Percentiles rank a stretch among this genome's conserved stretches.
Evolutionary conservation across 257 asterid species (phyloP).

Genomic region (Solanum bulbocastanum): DNA sequence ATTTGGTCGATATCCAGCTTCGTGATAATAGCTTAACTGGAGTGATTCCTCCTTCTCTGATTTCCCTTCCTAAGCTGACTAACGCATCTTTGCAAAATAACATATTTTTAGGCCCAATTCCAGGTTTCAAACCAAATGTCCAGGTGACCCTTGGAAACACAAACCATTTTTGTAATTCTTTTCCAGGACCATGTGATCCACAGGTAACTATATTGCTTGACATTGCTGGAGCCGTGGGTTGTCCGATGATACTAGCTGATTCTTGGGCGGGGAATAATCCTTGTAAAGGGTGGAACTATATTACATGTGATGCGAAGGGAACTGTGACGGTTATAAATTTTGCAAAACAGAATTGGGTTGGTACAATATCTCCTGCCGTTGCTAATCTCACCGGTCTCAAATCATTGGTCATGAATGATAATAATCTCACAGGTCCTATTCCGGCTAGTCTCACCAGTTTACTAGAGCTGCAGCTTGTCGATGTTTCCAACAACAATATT

Average conservation of each 20-base stretch:
- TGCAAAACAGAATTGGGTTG: slow-evolving; percentile 40
- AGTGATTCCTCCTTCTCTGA: slow-evolving; percentile 48
- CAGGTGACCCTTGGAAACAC: slow-evolving; percentile 29
- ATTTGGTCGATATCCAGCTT: slow-evolving; percentile 41
- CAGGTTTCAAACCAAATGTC: slow-evolving; percentile 28
- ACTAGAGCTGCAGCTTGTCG: slow-evolving; percentile 39
- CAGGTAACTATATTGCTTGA: slow-evolving; percentile 58
- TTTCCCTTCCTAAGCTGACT: slow-evolving; percentile 37
- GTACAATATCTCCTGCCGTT: slow-evolving; percentile 49
- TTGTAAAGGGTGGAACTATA: slow-evolving; percentile 45
- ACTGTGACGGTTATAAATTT: slow-evolving; percentile 45
- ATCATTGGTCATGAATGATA: slow-evolving; percentile 39
- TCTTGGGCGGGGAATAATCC: slow-evolving; percentile 75
- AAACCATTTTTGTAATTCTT: slow-evolving; percentile 45
- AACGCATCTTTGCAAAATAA: slow-evolving; percentile 47
- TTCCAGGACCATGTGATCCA: slow-evolving; percentile 60
- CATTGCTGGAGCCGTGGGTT: slow-evolving; percentile 36
- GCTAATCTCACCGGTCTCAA: slow-evolving; percentile 41
- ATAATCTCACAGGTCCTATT: slow-evolving; percentile 48
- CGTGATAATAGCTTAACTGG: slow-evolving; percentile 70
- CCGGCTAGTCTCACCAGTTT: slow-evolving; percentile 45
- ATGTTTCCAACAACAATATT: slow-evolving; percentile 68
- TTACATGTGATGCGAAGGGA: slow-evolving; percentile 44
- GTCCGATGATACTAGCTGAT: slow-evolving; percentile 45
- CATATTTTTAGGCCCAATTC: slow-evolving; percentile 64